A percentile compares a stretch with the other conserved stretches of the same genome.
phyloP scores from a whole-genome alignment of 805 yeast genomes.

The Candida vaughaniae region DNA sequence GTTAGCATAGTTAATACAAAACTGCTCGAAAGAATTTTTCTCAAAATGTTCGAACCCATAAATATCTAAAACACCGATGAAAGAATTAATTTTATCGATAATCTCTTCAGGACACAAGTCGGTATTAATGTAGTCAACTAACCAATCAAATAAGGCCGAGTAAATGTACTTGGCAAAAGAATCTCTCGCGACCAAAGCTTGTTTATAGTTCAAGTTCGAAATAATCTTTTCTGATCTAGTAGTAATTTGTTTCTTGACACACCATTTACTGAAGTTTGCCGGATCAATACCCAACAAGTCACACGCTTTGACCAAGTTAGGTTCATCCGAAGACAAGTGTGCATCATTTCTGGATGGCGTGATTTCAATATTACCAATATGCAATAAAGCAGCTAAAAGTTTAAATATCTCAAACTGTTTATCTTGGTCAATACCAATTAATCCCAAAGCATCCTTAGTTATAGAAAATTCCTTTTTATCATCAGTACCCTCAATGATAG shows the following conservation, averaged over 20 bases:
- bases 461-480: conserved; percentile 75
- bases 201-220: conserved; percentile 76
- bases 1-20: conserved; percentile 95
- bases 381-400: conserved; percentile 83
- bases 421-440: conserved; percentile 68
- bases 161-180: conserved; percentile 96
- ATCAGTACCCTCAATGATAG: conserved; percentile 71
- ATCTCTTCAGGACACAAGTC: conserved; percentile 80
- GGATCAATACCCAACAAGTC: conserved; percentile 81
- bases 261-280: conserved; percentile 78
- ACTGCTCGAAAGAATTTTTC: conserved; percentile 92
- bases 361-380: conserved; percentile 88
- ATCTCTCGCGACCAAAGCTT: conserved; percentile 89
- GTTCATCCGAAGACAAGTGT: conserved; percentile 79
- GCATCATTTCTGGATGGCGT: conserved; percentile 85
- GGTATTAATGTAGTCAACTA: conserved; percentile 76
- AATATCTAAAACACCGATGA: conserved; percentile 95
- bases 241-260: conserved; percentile 83
- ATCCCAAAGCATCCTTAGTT: conserved; percentile 71
- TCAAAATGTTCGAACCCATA: conserved; percentile 97
- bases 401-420: conserved; percentile 70
- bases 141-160: conserved; percentile 93
- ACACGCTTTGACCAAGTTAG: conserved; percentile 77
- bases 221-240: conserved; percentile 92
- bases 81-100: conserved; percentile 56